Percentiles rank a stretch among this genome's conserved stretches.
Conservation (phyloP, 768 basidiomycete species). For the Russula brevipes region DNA sequence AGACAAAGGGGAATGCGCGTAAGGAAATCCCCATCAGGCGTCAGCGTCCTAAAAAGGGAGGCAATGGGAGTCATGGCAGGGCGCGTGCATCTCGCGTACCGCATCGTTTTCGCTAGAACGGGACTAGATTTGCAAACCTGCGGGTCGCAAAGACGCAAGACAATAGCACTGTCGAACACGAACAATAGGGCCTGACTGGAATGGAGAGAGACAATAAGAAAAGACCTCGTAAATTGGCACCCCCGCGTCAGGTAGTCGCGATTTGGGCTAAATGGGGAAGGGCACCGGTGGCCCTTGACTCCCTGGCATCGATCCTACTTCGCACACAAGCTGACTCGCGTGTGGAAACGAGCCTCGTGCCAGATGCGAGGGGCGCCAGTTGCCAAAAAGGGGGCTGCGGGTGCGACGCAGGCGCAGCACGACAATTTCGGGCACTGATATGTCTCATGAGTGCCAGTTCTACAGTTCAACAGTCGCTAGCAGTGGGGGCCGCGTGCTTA, state of each 20-base stretch:
- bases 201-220: background rate
- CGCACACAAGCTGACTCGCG: slow-evolving; percentile 15
- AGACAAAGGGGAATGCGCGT: slow-evolving; percentile 17
- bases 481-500: background rate
- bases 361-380: background rate
- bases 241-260: too few species aligned
- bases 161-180: slow-evolving; percentile 12
- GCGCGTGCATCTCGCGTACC: background rate
- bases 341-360: background rate
- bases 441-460: background rate
- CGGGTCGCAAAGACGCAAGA: background rate
- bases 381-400: background rate
- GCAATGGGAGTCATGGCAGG: background rate
- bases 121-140: background rate
- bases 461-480: too few species aligned
- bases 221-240: background rate
- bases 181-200: slow-evolving; percentile 8
- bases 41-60: slow-evolving; percentile 7
- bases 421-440: background rate
- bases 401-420: background rate
- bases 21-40: slow-evolving; percentile 17
- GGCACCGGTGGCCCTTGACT: background rate
- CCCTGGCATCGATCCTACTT: background rate
- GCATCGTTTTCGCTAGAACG: background rate
- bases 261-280: background rate